A percentile compares a stretch with the other conserved stretches of the same genome.
phyloP scores from a whole-genome alignment of 805 yeast genomes.

The Lipomyces kockii region DNA sequence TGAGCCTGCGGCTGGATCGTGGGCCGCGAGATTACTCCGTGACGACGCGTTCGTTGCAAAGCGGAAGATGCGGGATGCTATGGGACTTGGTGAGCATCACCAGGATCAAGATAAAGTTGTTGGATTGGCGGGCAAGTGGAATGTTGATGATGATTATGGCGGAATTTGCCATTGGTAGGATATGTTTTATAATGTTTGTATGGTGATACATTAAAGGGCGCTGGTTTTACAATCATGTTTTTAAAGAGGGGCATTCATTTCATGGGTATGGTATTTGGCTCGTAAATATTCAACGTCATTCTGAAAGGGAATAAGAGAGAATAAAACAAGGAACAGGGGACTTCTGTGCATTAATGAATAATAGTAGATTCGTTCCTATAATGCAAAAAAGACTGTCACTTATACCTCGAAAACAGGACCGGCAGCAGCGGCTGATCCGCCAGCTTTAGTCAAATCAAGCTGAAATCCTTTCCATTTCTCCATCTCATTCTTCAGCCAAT shows the following conservation, averaged over 20 bases:
- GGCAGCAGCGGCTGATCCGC: constrained; percentile 28
- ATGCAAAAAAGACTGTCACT: neutral
- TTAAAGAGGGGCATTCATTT: neutral
- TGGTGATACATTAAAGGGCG: neutral
- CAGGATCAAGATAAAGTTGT: constrained; percentile 20
- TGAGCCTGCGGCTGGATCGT: constrained; percentile 86
- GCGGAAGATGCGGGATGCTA: constrained; percentile 30
- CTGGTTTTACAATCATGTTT: neutral
- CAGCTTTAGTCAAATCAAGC: constrained; percentile 25
- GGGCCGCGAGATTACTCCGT: constrained; percentile 71
- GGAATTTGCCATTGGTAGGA: constrained; percentile 36
- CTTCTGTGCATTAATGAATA: neutral
- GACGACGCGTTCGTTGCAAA: constrained; percentile 27
- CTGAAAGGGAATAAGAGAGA: neutral
- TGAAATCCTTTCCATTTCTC: constrained; percentile 33
- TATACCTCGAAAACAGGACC: constrained; percentile 32
- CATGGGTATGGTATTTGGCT: neutral
- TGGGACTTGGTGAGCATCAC: constrained; percentile 20
- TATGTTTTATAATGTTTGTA: neutral
- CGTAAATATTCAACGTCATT: neutral
- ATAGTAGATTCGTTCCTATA: neutral
- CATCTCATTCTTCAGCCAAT: constrained; percentile 30
- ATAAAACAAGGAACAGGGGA: neutral
- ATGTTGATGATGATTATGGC: constrained; percentile 33
- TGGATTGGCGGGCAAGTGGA: constrained; percentile 36